Percentiles rank a stretch among this genome's conserved stretches.
phyloP scores from a whole-genome alignment of 768 basidiomycete species.

The Solioccasus polychromus region DNA sequence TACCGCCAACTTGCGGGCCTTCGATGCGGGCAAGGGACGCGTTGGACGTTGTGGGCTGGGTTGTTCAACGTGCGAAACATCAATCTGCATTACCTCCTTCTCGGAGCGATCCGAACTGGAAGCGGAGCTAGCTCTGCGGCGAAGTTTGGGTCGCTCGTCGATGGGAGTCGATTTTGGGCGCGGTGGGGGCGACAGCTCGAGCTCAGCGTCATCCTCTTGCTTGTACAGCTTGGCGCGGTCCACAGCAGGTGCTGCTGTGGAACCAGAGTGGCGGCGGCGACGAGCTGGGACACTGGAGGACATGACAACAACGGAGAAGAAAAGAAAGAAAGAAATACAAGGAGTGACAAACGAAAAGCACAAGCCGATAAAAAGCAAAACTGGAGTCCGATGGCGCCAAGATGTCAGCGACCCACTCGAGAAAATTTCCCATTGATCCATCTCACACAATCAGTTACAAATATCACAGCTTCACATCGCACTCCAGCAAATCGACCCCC shows the following conservation, averaged over 20 bases:
- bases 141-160: constrained; percentile 52
- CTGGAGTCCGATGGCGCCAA: too few relatives aligned
- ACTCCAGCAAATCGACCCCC: too few relatives aligned
- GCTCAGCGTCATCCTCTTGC: constrained; percentile 19
- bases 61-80: constrained; percentile 6
- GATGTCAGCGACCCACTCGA: too few relatives aligned
- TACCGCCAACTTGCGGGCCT: constrained; percentile 52
- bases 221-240: constrained; percentile 17
- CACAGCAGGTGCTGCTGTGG: constrained; percentile 37
- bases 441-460: constrained; percentile 23
- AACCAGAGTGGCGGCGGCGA: constrained; percentile 65
- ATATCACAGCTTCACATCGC: too few relatives aligned
- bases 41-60: constrained; percentile 53
- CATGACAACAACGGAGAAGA: not conserved
- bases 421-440: constrained; percentile 16
- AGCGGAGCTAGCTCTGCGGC: constrained; percentile 42
- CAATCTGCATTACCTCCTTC: constrained; percentile 34
- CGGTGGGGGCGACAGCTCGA: constrained; percentile 48
- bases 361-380: too few relatives aligned
- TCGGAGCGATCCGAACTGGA: constrained; percentile 35
- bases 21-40: constrained; percentile 56
- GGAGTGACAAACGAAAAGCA: not conserved
- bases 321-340: not conserved
- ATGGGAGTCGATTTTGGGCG: constrained; percentile 73
- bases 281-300: constrained; percentile 26